phyloP scores from a whole-genome alignment of 108 stramenopile genomes.

The Discostella stelligeroides region DNA sequence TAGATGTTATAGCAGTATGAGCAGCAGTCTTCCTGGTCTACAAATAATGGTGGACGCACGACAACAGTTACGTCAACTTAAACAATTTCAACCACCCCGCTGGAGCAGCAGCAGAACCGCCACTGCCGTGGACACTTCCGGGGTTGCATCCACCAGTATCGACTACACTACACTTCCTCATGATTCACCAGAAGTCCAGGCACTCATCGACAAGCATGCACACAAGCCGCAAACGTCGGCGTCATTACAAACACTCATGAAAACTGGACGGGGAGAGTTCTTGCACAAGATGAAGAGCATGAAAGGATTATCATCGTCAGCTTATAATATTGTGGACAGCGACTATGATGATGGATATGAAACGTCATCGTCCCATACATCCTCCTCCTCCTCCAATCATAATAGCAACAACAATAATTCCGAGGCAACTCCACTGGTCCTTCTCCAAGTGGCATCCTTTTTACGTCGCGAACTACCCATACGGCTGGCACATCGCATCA shows the following conservation, averaged over 20 bases:
- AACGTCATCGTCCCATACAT: background rate
- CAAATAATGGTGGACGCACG: no score
- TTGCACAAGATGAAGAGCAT: conserved; percentile 55
- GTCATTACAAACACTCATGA: conserved; percentile 80
- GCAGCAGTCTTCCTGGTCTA: no score
- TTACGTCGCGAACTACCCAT: conserved; percentile 95
- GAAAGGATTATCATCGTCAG: background rate
- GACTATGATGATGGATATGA: conserved; percentile 4
- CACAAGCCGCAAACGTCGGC: conserved; percentile 65
- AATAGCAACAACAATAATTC: conserved; percentile 26
- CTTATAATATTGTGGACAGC: background rate
- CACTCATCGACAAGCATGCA: conserved; percentile 30
- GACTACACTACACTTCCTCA: conserved; percentile 21
- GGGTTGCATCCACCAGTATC: background rate
- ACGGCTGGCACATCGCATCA: conserved; percentile 95
- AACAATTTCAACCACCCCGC: background rate
- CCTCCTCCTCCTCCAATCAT: conserved; percentile 21
- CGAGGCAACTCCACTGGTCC: conserved; percentile 45
- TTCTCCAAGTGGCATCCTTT: conserved; percentile 86
- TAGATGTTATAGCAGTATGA: no score
- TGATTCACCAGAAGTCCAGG: conserved; percentile 21
- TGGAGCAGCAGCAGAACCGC: background rate
- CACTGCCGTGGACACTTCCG: background rate
- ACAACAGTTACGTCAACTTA: background rate
- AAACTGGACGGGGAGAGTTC: conserved; percentile 83